Evolutionary conservation across 257 asterid genomes (phyloP), one percentile per base, ranked within the genome.

Genomic region (Sherardia arvensis): DNA sequence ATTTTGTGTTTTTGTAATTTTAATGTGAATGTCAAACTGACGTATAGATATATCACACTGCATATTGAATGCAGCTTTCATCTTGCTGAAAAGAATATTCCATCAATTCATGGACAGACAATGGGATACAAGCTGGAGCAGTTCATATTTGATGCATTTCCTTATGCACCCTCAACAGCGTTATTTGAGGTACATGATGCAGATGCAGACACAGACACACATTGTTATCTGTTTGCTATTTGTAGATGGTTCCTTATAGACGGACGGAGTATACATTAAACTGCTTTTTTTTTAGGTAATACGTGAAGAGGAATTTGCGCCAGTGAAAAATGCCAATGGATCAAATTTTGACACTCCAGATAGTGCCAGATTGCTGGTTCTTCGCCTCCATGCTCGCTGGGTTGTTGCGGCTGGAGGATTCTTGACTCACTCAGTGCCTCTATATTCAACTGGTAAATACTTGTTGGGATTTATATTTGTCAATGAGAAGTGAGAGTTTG

Each of bases 341-440:
- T 78, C 99, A 67, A 85, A 92, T 67, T 85, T 69, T 66, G 99
- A 92, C 79, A 89, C 99, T 34, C 99, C 97, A 53, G 99, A 92
- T 71, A 92, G 96, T 78, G 96, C 96, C 66, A 80, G 87, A 38
- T 75, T 92, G 73, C 90, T 92, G 11, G 81, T 92, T 72, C 97
- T 92, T 63, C 95, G 96, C 66, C 87, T 89, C 76, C 97, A 92
- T 8, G 63, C 99, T 51, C 94, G 96, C 61, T 92, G 97, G 99
- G 99, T 92, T 65, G 84, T 83, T 76, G 95, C 96, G 32, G 99
- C 99, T 7, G 97, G 99, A 58, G 99, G 99, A 61, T 92, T 92
- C 82, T 75, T 92, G 84, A 92, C 97, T 64, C 99, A 89, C 76
- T 89, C 97, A 1, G 97, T 89, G 66, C 99, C 97, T 65, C 80